Conservation (phyloP, 441 rosid species). For the Sinapis alba region DNA sequence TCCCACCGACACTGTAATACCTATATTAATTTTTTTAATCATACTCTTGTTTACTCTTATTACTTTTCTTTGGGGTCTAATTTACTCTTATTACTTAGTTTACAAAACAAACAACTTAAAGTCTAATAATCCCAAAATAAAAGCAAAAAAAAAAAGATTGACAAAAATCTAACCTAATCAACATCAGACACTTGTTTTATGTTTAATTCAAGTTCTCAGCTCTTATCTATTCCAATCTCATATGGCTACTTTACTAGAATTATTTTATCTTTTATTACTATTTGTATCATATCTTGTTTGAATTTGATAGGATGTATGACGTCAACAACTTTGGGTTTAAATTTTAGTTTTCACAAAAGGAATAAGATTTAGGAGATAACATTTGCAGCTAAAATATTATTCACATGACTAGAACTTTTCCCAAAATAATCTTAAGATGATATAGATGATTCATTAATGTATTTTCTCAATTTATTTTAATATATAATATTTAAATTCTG, state of each 20-base stretch:
- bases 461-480: background rate
- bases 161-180: slow-evolving; percentile 38
- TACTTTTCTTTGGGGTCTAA: too few relatives aligned
- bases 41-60: too few relatives aligned
- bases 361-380: background rate
- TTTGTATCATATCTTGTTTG: background rate
- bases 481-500: background rate
- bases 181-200: slow-evolving; percentile 28
- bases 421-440: background rate
- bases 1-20: too few relatives aligned
- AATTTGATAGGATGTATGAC: background rate
- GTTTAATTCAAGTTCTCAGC: slow-evolving; percentile 21
- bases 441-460: background rate
- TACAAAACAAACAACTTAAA: too few relatives aligned
- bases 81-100: too few relatives aligned
- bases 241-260: background rate
- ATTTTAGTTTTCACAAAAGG: background rate
- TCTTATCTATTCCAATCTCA: slow-evolving; percentile 23
- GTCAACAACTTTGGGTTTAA: background rate
- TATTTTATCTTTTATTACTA: background rate
- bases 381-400: background rate
- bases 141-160: slow-evolving; percentile 31
- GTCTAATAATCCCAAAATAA: slow-evolving; percentile 12
- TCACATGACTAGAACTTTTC: background rate
- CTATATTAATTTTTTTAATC: too few relatives aligned